Base-by-base conservation (phyloP, 139 green algal species). In the Chlorella sp. region DNA sequence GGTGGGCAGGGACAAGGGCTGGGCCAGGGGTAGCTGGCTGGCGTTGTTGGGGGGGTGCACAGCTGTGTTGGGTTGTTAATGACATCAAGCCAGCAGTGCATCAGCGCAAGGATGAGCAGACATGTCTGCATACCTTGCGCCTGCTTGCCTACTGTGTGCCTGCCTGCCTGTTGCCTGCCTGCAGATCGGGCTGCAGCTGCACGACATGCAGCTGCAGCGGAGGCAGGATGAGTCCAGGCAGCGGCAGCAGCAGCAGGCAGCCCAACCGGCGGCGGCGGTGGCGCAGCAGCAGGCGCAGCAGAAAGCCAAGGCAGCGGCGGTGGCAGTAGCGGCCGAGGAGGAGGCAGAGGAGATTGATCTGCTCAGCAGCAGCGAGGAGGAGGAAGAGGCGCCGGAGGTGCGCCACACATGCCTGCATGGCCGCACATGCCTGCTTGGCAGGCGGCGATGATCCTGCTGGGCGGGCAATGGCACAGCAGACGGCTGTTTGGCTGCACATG, bases 351-450 rank as follows among this genome's bases (percentile, higher is more conserved):
- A 74, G 40, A 43, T 83, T 41, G 77, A 74, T 4, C 40, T 83
- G 58, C 56, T 83, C 30, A 83, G 77, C 77, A 76, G 70, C 70
- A 73, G 60, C 77, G 60, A 73, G 41, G 77, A 83, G 30, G 77
- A 83, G 64, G 56, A 48, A 17, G 51, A 60, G 24, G 51, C 51
- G 4, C 51, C 51, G 4, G 51, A 60, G 72, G 24, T 77, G 72
- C 16, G 41, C 24, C 34, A 16, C 14, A 26, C 2, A 20, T 60
- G 14, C 51, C 24, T 60, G 16, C 51, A 60, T 60, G 51, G 13
- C 51, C n/a, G n/a, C 14, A 26, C 2, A 20, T 60, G 14, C 51
- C 24, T 60, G 16, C 51, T 26, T 60, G 51, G 13, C 51, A n/a
- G n/a, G n/a, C n/a, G n/a, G n/a, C n/a, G n/a, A n/a, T n/a, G n/a